Base-by-base conservation (phyloP, 495 filamentous ascomycete species). In the Aspergillus wentii region DNA sequence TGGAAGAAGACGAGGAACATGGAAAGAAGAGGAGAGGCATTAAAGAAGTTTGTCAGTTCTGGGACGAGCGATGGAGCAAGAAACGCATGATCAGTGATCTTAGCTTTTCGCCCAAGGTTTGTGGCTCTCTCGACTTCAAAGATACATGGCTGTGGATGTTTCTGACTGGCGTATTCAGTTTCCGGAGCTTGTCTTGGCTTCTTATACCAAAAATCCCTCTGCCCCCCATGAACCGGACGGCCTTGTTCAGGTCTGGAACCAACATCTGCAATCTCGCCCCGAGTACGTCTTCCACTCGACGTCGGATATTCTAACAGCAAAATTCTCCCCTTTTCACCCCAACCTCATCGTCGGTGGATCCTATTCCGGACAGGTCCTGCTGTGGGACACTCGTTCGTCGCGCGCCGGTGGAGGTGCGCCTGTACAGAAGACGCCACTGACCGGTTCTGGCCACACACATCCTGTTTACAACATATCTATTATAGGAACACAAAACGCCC, bases 241-340 rank as follows among this genome's bases (percentile, higher is more conserved):
- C 33, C 76, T 99, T 23, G 79, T 99, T 18, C 89, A 96, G 56
- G 80, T 99, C 27, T 99, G 92, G 92, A 99, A 96, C 60, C 73
- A 88, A 59, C 90, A 97, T 52, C 76, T 96, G 36, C 89, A 88
- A 40, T 85, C 87, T 46, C 83, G 92, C 29, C 86, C 92, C 1
- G 92, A 99, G 71, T 97, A 91, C 59, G 82, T 94, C 31, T 96
- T 97, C 58, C 88, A 95, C 61, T 90, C 89, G 7, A 89, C 90
- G 33, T 95, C 90, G 35, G 94, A 99, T 63, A 89, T 99, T 34
- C 75, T 97, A 13, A 82, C 89, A 1, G 91, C 92, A 41, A 91
- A 90, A 52, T 99, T 97, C 65, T 96, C 92, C 16, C 94, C 92
- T 0, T 95, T 95, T 59, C 94, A 97, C 52, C 91, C 92, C 3